Evolutionary conservation across 2,329 filamentous ascomycete genomes (phyloP), one percentile per base, ranked within the genome.

Genomic region (Aspergillus sp.): DNA sequence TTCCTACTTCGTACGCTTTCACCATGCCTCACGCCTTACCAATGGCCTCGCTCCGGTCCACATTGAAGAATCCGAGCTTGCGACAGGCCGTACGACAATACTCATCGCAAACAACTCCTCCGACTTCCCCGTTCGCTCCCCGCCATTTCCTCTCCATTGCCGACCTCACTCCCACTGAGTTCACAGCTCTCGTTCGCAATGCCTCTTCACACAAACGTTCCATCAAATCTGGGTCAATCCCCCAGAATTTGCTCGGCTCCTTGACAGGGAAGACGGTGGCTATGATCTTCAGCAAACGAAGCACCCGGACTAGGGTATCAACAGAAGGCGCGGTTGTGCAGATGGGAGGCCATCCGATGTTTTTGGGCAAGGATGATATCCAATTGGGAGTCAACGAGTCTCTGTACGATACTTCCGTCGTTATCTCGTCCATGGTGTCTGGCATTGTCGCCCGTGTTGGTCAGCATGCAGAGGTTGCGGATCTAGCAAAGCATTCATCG

Each of bases 221-320:
- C 55, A 85, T 93, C 78, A 96, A 96, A 74, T 84, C 85, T 18
- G 85, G 85, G 45, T 79, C 83, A 53, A 77, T 84, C 48, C 85
- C 89, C 3, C 73, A 78, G 50, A 78, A 81, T 43, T 78, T 96
- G 54, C 78, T 82, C 53, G 81, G 82, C 41, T 80, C 84, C 11
- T 78, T 99, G 61, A 76, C 83, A 1, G 90, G 91, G 52, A 86
- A 91, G 75, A 93, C 92, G 0, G 85, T 99, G 32, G 93, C 95
- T 64, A 89, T 99, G 87, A 91, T 96, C 82, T 99, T 99, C 81
- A 96, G 84, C 82, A 99, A 99, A 80, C 87, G 93, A 65, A 96
- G 90, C 68, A 99, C 95, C 12, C 86, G 95, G 59, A 99, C 95
- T 12, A 87, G 95, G 61, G 88, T 99, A 32, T 96, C 92, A 2